These are phyloP conservation scores for Venturia nashicola DNA, from an alignment of 2,329 filamentous ascomycete genomes.

Conservation along the genomic window DNA sequence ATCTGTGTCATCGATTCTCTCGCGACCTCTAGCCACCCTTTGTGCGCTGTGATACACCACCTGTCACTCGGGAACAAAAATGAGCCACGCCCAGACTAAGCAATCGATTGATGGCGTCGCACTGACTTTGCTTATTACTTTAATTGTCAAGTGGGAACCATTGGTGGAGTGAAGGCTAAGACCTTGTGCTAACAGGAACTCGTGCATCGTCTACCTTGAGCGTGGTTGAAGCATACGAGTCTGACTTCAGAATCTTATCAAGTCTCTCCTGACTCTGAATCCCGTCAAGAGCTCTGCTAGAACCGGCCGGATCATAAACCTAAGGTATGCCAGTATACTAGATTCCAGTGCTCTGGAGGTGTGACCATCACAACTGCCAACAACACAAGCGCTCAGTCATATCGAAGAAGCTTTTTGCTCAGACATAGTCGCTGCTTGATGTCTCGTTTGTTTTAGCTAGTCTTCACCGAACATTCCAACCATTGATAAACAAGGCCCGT, in stretches of 20 bases:
- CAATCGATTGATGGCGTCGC: too few species aligned
- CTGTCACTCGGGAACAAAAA: too few species aligned
- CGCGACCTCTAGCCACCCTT: too few species aligned
- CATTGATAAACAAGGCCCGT: not conserved
- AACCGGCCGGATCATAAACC: not conserved
- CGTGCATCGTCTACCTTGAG: not conserved
- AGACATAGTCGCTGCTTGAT: not conserved
- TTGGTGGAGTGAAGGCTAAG: not conserved
- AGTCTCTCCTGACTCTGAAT: too few species aligned
- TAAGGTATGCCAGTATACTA: not conserved
- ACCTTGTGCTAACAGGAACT: not conserved
- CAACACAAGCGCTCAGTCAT: not conserved
- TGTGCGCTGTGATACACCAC: too few species aligned
- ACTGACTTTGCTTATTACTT: too few species aligned
- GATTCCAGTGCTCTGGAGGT: not conserved
- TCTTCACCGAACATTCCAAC: not conserved
- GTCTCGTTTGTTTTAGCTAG: not conserved
- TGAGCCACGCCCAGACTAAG: too few species aligned
- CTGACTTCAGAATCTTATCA: too few species aligned
- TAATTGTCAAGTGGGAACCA: too few species aligned
- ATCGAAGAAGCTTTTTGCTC: not conserved
- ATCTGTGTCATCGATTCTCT: not conserved
- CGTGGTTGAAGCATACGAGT: not conserved
- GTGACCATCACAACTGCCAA: not conserved
- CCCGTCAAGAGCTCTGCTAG: not conserved